Percentiles rank a stretch among this genome's conserved stretches.
Conservation (phyloP, 1,139 yeast species). For the Groenewaldozyma auringiensis region DNA sequence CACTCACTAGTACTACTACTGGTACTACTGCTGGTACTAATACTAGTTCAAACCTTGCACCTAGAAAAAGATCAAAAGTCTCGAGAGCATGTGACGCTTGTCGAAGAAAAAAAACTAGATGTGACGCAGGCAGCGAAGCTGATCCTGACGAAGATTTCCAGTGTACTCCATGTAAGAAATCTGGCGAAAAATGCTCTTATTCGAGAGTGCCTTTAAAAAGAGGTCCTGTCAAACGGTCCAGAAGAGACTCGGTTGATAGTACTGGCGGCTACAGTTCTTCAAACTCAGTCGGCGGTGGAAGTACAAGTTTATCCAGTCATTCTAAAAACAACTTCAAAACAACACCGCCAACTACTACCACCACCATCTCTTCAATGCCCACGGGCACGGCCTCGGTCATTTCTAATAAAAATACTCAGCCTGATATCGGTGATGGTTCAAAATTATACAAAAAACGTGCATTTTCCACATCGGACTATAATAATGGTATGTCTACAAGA, state of each 20-base stretch:
- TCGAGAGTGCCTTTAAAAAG: constrained; percentile 37
- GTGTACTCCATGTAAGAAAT: constrained; percentile 34
- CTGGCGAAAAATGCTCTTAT: constrained; percentile 36
- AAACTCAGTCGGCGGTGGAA: not conserved
- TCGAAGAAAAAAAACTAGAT: constrained; percentile 33
- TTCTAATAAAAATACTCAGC: not conserved
- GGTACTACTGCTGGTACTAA: not conserved
- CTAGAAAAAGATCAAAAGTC: constrained; percentile 36
- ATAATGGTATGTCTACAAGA: not conserved
- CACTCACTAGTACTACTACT: not conserved
- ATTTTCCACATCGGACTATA: constrained; percentile 4
- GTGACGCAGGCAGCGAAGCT: not conserved
- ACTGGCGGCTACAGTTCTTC: not conserved
- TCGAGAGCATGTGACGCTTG: constrained; percentile 41
- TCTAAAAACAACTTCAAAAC: not conserved
- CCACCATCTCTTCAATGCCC: not conserved
- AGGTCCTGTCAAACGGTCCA: constrained; percentile 35
- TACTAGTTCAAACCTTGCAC: constrained; percentile 14
- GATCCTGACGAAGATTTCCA: constrained; percentile 10
- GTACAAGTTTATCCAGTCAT: not conserved
- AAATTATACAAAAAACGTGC: constrained; percentile 1
- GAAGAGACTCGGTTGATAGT: constrained; percentile 11
- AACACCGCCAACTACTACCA: not conserved
- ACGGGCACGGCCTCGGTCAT: not conserved
- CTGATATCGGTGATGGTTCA: not conserved